A percentile compares a stretch with the other conserved stretches of the same genome.
Conservation (phyloP, 1,139 yeast genomes). For the Torulaspora pretoriensis region DNA sequence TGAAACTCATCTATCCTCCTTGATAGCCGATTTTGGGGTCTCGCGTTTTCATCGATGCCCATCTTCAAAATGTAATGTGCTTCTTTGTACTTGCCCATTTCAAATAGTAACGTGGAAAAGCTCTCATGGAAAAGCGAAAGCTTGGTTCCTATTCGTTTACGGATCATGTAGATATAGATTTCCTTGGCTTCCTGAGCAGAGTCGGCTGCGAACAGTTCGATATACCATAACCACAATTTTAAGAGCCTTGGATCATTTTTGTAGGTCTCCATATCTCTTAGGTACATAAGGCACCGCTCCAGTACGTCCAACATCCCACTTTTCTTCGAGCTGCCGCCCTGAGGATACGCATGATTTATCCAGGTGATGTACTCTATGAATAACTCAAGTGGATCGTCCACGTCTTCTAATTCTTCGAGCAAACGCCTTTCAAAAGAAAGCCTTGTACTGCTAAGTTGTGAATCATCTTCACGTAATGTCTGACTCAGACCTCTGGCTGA, state of each 20-base stretch:
- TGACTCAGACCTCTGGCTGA: constrained; percentile 57
- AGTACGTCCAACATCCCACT: constrained; percentile 64
- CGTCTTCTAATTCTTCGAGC: constrained; percentile 48
- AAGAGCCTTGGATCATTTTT: constrained; percentile 80
- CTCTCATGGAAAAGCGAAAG: constrained; percentile 76
- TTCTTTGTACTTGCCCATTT: constrained; percentile 48
- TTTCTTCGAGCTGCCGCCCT: constrained; percentile 64
- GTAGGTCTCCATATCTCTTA: constrained; percentile 62
- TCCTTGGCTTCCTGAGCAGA: constrained; percentile 39
- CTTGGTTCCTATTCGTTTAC: constrained; percentile 65
- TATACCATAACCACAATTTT: constrained; percentile 60
- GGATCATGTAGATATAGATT: constrained; percentile 65
- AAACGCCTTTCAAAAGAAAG: constrained; percentile 41
- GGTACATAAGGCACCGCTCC: constrained; percentile 69
- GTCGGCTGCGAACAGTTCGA: constrained; percentile 23
- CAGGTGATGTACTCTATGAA: constrained; percentile 69
- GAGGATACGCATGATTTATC: constrained; percentile 64
- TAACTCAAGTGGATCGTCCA: constrained; percentile 79
- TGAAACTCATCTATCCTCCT: constrained; percentile 49
- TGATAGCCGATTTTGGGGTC: constrained; percentile 57
- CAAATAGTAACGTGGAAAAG: constrained; percentile 61
- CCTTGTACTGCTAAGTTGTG: constrained; percentile 38
- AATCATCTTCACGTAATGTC: constrained; percentile 39
- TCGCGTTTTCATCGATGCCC: constrained; percentile 60
- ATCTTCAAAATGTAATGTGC: constrained; percentile 60